Base-by-base conservation (phyloP, 83 land plant species). In the Larix sibirica region DNA sequence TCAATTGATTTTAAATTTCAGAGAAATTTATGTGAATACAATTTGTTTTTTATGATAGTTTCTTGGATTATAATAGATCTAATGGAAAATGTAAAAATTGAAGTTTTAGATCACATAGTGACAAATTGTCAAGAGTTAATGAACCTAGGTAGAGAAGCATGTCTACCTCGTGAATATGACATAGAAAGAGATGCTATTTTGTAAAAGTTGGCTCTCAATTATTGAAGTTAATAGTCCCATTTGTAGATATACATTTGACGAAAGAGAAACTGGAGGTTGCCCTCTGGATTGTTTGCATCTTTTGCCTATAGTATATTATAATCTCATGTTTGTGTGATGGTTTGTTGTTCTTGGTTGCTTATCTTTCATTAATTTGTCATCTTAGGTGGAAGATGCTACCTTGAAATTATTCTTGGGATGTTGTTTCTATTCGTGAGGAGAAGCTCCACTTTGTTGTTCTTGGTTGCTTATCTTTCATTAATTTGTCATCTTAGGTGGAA, bases 1-100 rank as follows among this genome's bases (percentile, higher is more conserved):
- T 73, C 13, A 21, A 8, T n/a, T 13, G 20, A 42, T 17, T 20
- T 42, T 20, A 0, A 20, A 23, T 50, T 73, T 73, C 10, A 33
- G 38, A 73, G 23, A 73, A 20, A 8, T 23, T 40, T 10, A 73
- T 12, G 3, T 20, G 54, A 73, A 42, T 44, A 73, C n/a, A 73
- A n/a, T 42, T 73, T 2, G n/a, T 73, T 12, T 21, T 21, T 36
- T 73, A 9, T 20, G 10, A 73, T 42, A 73, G n/a, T 44, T 73
- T 73, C 24, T 73, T 73, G 50, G 23, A 71, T 73, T 73, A 40
- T n/a, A 42, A 42, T 73, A 21, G 21, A 42, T 54, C 77, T 73
- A 42, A 21, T 21, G 13, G 54, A 42, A 54, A 42, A 42, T n/a
- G 24, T 73, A 33, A 69, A 33, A 36, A 3, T 1, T 73, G 7